These are phyloP conservation scores for Sequoia sempervirens DNA, from an alignment of 75 land plant species.

Conservation along the genomic window DNA sequence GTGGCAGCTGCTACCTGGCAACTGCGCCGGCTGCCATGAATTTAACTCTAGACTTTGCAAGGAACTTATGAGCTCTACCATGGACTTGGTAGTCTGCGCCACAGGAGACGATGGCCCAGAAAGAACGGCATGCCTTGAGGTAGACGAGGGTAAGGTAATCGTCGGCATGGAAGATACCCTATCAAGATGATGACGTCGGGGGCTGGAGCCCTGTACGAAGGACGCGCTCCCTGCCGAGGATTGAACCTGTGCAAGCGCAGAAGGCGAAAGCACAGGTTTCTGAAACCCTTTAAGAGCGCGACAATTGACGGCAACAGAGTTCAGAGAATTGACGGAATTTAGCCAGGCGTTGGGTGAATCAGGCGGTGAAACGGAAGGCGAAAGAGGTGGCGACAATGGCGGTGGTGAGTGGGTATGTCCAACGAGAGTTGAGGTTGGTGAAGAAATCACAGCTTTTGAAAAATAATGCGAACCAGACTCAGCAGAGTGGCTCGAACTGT, in stretches of 20 bases:
- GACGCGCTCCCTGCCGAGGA: background rate
- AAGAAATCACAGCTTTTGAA: slow-evolving; percentile 7
- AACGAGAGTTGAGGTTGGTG: slow-evolving; percentile 38
- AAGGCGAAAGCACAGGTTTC: background rate
- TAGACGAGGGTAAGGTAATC: background rate
- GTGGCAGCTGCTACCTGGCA: background rate
- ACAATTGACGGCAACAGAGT: background rate
- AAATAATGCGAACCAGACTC: background rate
- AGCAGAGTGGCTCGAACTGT: background rate
- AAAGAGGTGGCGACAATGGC: slow-evolving; percentile 16
- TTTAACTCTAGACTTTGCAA: background rate
- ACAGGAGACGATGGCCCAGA: background rate
- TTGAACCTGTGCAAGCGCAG: background rate
- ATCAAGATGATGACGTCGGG: background rate
- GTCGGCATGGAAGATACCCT: background rate
- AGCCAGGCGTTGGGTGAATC: background rate
- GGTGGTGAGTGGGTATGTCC: slow-evolving; percentile 29
- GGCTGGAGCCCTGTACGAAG: background rate
- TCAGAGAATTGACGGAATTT: background rate
- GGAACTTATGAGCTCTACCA: background rate
- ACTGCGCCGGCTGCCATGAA: background rate
- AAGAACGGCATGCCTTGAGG: too few species aligned
- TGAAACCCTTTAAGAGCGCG: background rate
- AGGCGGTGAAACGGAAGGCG: background rate
- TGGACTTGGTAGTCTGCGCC: background rate